Base-by-base conservation (phyloP, 768 basidiomycete genomes). In the Suillus tomentosus region DNA sequence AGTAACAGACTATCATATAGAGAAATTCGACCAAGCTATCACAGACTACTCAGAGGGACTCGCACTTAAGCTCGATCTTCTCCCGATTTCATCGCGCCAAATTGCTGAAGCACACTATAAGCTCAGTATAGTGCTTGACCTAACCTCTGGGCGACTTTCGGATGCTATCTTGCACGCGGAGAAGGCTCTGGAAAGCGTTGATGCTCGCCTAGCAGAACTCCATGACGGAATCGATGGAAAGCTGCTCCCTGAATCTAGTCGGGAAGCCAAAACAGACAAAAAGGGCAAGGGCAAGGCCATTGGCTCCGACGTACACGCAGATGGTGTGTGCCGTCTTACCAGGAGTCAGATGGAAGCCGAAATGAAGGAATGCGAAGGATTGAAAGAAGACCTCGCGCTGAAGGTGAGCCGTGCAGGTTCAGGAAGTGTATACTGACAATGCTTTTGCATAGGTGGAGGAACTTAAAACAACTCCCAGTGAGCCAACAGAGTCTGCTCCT, bases 11-110 rank as follows among this genome's bases (percentile, higher is more conserved):
- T 7, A 31, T 36, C 39, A 22, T 60, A 24, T 77, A 96, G 96
- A 98, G 76, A 97, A 97, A 79, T 97, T 98, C 73, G 92, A 95
- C 67, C 94, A 96, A 77, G 96, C 95, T 0, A 92, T 95, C 61
- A 83, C 83, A 22, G 96, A 98, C 74, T 97, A 95, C 71, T 85
- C 87, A 56, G 85, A 87, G 0, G 92, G 90, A 3, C 85, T 96
- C 11, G 76, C 79, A 11, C 84, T 95, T 70, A 95, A 96, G 73
- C 75, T 78, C 10, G 79, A 84, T 10, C 79, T 96, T 40, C 85
- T 97, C 6, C 91, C 96, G 0, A 73, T 80, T n/a, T 91, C 91
- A n/a, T 95, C 94, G 5, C 90, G 96, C 51, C 92, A 96, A 69
- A 89, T 97, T 68, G 94, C 96, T 0, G 94, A 95, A 73, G 94